Percentiles rank a stretch among this genome's conserved stretches.
Conservation (phyloP, 2,329 filamentous ascomycete genomes). For the Cercospora berteroae region DNA sequence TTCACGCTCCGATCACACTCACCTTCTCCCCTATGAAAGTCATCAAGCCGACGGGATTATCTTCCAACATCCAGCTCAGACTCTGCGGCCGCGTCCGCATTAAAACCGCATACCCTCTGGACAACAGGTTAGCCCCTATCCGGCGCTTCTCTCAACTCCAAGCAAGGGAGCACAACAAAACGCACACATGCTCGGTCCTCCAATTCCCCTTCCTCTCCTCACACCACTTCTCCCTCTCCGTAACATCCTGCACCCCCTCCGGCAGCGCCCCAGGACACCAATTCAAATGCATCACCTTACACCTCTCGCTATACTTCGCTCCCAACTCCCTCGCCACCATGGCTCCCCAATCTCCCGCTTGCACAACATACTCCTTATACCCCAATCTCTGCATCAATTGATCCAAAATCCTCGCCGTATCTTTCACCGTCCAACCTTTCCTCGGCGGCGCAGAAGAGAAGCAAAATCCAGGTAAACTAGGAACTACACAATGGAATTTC, state of each 20-base stretch:
- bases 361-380: conserved; percentile 41
- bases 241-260: conserved; percentile 32
- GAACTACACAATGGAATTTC: conserved; percentile 58
- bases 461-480: conserved; percentile 56
- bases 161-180: neutral
- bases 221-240: conserved; percentile 37
- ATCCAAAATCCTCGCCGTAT: conserved; percentile 42
- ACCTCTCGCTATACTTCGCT: conserved; percentile 37
- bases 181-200: conserved; percentile 35
- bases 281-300: conserved; percentile 44
- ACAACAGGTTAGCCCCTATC: neutral
- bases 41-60: conserved; percentile 47
- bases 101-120: conserved; percentile 43
- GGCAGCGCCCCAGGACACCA: conserved; percentile 43
- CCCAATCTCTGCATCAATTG: conserved; percentile 43
- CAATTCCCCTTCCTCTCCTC: conserved; percentile 39
- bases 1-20: neutral
- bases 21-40: conserved; percentile 47
- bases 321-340: conserved; percentile 44
- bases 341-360: conserved; percentile 46
- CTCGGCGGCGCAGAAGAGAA: conserved; percentile 43
- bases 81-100: conserved; percentile 48
- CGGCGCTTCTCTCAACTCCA: too few species aligned
- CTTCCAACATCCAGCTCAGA: conserved; percentile 44
- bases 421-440: conserved; percentile 39